Conservation (phyloP, 441 rosid species). For the Pelargonium citronellum region DNA sequence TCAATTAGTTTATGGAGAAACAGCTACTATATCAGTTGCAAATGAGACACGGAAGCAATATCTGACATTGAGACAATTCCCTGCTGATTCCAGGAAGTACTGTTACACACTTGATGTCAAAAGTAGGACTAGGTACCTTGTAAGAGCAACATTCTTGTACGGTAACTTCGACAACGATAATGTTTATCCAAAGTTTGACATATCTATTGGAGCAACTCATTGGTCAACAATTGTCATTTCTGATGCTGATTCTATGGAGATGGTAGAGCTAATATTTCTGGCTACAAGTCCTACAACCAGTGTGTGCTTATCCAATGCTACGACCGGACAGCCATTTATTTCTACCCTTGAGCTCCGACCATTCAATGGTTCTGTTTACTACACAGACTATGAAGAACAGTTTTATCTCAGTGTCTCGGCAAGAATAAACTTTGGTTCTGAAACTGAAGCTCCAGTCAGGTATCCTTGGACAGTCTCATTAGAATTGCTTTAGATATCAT, state of each 20-base stretch:
- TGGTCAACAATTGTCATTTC: conserved; percentile 91
- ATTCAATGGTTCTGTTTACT: conserved; percentile 78
- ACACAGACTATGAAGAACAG: conserved; percentile 49
- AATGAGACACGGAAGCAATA: conserved; percentile 74
- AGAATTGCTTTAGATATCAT: conserved; percentile 14
- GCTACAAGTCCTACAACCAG: conserved; percentile 60
- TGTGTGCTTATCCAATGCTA: conserved; percentile 91
- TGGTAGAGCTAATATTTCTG: conserved; percentile 69
- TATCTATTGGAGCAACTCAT: conserved; percentile 81
- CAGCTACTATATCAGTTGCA: conserved; percentile 42
- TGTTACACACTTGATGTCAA: conserved; percentile 66
- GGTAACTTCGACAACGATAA: conserved; percentile 79
- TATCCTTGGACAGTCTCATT: conserved; percentile 28
- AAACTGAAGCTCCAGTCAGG: conserved; percentile 74
- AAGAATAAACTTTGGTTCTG: conserved; percentile 91
- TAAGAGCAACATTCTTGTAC: conserved; percentile 88
- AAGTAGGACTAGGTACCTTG: conserved; percentile 69
- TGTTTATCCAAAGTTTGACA: conserved; percentile 85
- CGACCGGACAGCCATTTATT: conserved; percentile 91
- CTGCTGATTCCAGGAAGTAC: conserved; percentile 84
- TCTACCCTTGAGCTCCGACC: conserved; percentile 96
- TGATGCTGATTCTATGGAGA: conserved; percentile 62
- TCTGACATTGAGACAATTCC: conserved; percentile 71
- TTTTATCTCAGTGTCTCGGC: conserved; percentile 77
- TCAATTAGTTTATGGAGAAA: conserved; percentile 54